phyloP scores from a whole-genome alignment of 2,329 filamentous ascomycete genomes.

The Apiospora aurea region DNA sequence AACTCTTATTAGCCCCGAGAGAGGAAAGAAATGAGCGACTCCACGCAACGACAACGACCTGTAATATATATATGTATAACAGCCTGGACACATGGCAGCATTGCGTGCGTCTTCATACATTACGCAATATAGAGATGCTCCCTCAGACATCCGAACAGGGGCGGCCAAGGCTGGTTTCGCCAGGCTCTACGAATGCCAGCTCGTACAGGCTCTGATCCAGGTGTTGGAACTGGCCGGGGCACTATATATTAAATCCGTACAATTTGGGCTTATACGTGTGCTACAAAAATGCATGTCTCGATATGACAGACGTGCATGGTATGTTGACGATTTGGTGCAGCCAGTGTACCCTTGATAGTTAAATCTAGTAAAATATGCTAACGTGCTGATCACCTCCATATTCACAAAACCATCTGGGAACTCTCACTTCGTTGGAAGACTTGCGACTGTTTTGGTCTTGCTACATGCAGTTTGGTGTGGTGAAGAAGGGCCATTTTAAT shows the following conservation, averaged over 20 bases:
- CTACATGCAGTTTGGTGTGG: neutral
- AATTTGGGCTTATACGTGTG: neutral
- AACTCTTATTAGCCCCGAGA: neutral
- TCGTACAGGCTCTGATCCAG: neutral
- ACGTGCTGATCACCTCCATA: neutral
- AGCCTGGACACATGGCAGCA: constrained; percentile 28
- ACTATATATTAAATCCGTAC: neutral
- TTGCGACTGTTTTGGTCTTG: neutral
- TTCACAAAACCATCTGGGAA: neutral
- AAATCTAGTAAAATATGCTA: neutral
- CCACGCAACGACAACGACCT: constrained; percentile 17
- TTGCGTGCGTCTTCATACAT: neutral
- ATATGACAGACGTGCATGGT: neutral
- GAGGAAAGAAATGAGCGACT: constrained; percentile 27
- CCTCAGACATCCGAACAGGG: neutral
- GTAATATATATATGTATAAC: constrained; percentile 32
- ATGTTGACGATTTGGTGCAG: neutral
- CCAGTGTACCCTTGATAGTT: neutral
- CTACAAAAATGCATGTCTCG: neutral
- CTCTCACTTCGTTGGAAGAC: neutral
- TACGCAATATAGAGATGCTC: neutral
- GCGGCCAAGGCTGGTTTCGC: neutral
- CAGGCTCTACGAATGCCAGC: neutral
- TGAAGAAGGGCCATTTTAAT: neutral
- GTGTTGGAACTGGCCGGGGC: neutral